Evolutionary conservation across 805 yeast species (phyloP), one percentile per base, ranked within the genome.

Genomic region (Myxozyma udenii): DNA sequence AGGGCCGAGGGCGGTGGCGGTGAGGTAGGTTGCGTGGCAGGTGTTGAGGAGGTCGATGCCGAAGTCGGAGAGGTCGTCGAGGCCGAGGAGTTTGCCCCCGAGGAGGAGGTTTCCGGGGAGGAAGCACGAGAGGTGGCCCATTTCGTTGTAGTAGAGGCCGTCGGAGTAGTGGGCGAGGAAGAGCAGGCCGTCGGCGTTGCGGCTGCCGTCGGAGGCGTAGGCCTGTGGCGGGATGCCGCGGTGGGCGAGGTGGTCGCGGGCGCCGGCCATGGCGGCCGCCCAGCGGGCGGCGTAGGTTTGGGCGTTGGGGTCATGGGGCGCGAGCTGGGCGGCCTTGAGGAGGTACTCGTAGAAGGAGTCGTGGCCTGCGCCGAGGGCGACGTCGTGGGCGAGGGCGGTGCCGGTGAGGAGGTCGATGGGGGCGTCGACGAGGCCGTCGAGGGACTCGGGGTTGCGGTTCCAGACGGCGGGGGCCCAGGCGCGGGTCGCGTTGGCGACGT

Each of bases 401-500:
- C 60, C 60, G 5, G 59, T 44, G 23, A 50, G 40, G 3, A 26
- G 22, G 26, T 56, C 60, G 33, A 56, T 38, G 9, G 60, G 60
- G n/a, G 50, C 25, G 41, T 44, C 54, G 9, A 54, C 40, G n/a
- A 54, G 46, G 4, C 60, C 60, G 24, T 43, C 52, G 38, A 54
- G 42, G 6, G 52, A 33, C 48, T 56, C 60, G 16, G 40, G 45
- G 21, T 49, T 50, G 11, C 41, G 28, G 32, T 50, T 49, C 50
- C 46, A 46, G 7, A 50, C 60, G 11, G 49, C 38, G 2, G 53
- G 35, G 16, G 44, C 24, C 55, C 60, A 56, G 12, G 53, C 49
- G 22, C 59, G 41, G 5, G 60, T 53, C 4, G 50, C 59, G 14
- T 55, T 56, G 22, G 37, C 28, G 19, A 32, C 72, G 60, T 74